phyloP scores from a whole-genome alignment of 768 basidiomycete species.

The Russula brevipes region DNA sequence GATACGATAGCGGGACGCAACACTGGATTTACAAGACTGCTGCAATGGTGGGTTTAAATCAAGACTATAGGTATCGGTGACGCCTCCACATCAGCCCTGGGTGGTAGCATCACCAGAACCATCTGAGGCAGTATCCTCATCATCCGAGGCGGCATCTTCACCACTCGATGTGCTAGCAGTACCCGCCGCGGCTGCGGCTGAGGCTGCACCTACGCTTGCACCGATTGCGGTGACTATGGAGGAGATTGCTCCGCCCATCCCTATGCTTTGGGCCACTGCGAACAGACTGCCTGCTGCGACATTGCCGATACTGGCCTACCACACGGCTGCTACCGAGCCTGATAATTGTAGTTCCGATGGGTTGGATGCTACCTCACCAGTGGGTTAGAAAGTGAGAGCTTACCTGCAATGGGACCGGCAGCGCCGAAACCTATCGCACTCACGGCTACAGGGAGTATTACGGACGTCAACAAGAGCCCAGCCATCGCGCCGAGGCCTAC shows the following conservation, averaged over 20 bases:
- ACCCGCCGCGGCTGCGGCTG: neutral
- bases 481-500: neutral
- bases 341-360: too few relatives aligned
- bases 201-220: neutral
- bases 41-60: too few relatives aligned
- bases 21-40: too few relatives aligned
- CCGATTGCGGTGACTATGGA: neutral
- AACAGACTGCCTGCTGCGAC: conserved; percentile 12
- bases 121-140: too few relatives aligned
- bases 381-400: neutral
- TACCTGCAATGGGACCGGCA: conserved; percentile 6
- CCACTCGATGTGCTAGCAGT: neutral
- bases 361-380: neutral
- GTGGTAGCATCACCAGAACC: neutral
- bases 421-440: conserved; percentile 5
- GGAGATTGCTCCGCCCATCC: conserved; percentile 9
- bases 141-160: too few relatives aligned
- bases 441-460: neutral
- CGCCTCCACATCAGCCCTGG: neutral
- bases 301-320: conserved; percentile 9
- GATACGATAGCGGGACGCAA: too few relatives aligned
- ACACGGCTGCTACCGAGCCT: conserved; percentile 2
- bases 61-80: too few relatives aligned
- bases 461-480: neutral
- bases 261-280: conserved; percentile 4